A percentile compares a stretch with the other conserved stretches of the same genome.
These are phyloP conservation scores for Carnegiea gigantea DNA, from an alignment of 179 eudicot genomes.

Conservation along the genomic window DNA sequence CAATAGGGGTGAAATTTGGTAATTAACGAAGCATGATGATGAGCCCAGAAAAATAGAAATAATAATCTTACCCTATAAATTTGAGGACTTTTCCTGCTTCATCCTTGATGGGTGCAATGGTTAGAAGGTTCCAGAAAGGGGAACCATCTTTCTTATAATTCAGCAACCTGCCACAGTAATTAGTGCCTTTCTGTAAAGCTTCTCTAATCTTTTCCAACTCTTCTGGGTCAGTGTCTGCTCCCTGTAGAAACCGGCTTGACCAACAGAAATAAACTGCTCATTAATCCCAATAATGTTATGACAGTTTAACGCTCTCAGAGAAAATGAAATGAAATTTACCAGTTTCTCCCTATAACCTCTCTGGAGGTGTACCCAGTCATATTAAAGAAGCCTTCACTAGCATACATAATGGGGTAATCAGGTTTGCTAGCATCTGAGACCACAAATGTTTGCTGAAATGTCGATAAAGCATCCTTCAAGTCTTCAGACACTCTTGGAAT, in stretches of 20 bases:
- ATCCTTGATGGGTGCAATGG: conserved; percentile 91
- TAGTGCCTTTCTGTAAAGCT: conserved; percentile 55
- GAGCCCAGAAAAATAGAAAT: not conserved
- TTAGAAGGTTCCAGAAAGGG: conserved; percentile 94
- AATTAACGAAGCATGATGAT: not conserved
- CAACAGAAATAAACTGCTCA: not conserved
- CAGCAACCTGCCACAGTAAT: conserved; percentile 83
- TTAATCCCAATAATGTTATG: not conserved
- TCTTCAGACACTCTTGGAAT: conserved; percentile 82
- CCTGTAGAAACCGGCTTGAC: conserved; percentile 87
- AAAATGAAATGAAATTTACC: conserved; percentile 29
- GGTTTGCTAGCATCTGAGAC: conserved; percentile 92
- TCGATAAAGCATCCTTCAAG: conserved; percentile 75
- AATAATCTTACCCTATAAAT: conserved; percentile 67
- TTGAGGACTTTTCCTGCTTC: conserved; percentile 82
- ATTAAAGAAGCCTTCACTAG: conserved; percentile 95
- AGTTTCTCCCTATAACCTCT: conserved; percentile 92
- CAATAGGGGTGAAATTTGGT: not conserved
- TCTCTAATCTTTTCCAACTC: conserved; percentile 89
- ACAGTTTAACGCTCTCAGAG: conserved; percentile 5
- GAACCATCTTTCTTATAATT: conserved; percentile 97
- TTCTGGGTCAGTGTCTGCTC: conserved; percentile 75
- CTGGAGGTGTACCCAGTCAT: conserved; percentile 91
- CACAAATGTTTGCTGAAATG: conserved; percentile 95
- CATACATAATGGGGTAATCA: conserved; percentile 83